Conservation (phyloP, 2,329 filamentous ascomycete genomes). For the Alternaria consortialis region DNA sequence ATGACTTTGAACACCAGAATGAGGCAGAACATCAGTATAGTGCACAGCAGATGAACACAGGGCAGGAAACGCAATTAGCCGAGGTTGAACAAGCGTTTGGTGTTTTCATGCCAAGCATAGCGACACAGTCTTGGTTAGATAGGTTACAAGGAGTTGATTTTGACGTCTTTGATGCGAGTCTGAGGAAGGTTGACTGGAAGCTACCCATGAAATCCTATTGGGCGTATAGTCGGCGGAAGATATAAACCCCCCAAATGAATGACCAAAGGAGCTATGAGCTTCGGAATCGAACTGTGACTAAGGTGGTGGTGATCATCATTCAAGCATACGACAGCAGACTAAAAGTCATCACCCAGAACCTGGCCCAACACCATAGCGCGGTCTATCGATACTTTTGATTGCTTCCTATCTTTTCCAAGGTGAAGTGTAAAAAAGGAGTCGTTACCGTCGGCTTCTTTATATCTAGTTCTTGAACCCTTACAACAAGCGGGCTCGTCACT, state of each 20-base stretch:
- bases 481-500: too few relatives aligned
- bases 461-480: too few relatives aligned
- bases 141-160: conserved; percentile 83
- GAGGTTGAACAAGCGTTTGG: conserved; percentile 76
- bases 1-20: conserved; percentile 87
- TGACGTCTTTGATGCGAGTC: conserved; percentile 74
- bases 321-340: too few relatives aligned
- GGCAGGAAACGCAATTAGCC: conserved; percentile 51
- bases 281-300: not conserved
- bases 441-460: too few relatives aligned
- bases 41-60: conserved; percentile 45
- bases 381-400: too few relatives aligned
- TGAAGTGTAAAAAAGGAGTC: too few relatives aligned
- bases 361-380: too few relatives aligned
- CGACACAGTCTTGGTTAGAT: conserved; percentile 80
- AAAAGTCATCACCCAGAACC: too few relatives aligned
- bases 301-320: not conserved
- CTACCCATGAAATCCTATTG: conserved; percentile 80
- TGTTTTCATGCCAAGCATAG: conserved; percentile 80
- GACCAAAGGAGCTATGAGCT: not conserved
- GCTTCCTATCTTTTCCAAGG: too few relatives aligned
- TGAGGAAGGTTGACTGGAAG: conserved; percentile 78
- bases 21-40: conserved; percentile 73
- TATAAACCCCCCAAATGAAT: conserved; percentile 39
- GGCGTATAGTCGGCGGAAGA: conserved; percentile 63